These are phyloP conservation scores for Vanilla planifolia DNA, from an alignment of 106 monocot species.

Conservation along the genomic window DNA sequence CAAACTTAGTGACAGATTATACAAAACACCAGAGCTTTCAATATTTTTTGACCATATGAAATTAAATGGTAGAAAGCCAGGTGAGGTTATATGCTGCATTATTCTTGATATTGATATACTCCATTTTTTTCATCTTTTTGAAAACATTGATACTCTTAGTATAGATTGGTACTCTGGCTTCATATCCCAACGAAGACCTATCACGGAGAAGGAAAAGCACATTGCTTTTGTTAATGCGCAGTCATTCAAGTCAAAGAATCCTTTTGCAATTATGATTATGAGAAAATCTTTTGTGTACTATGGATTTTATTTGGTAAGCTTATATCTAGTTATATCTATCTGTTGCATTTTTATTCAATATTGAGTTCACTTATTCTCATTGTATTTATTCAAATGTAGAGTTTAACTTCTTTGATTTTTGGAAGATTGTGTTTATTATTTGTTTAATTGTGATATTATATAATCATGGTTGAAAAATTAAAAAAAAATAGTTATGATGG, in stretches of 20 bases:
- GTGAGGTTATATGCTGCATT: neutral
- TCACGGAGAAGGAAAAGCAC: constrained; percentile 46
- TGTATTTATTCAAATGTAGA: too few species aligned
- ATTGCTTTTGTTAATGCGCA: constrained; percentile 29
- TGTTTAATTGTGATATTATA: too few species aligned
- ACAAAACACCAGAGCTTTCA: too few species aligned
- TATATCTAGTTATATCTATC: neutral
- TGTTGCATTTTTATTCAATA: neutral
- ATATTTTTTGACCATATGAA: too few species aligned
- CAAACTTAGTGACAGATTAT: too few species aligned
- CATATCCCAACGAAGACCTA: constrained; percentile 45
- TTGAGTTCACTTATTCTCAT: too few species aligned
- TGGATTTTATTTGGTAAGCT: constrained; percentile 13
- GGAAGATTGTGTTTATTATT: too few species aligned
- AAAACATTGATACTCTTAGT: constrained; percentile 13
- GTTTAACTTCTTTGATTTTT: too few species aligned
- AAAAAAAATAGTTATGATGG: too few species aligned
- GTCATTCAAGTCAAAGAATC: constrained; percentile 47
- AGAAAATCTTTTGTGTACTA: constrained; percentile 46
- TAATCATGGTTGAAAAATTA: too few species aligned
- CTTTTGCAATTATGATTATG: constrained; percentile 38
- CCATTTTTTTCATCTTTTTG: neutral
- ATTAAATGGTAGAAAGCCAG: neutral
- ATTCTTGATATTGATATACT: neutral
- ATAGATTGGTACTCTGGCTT: constrained; percentile 13